Evolutionary conservation across 495 filamentous ascomycete species (phyloP), one percentile per base, ranked within the genome.

Genomic region (Filosporella fistucella): DNA sequence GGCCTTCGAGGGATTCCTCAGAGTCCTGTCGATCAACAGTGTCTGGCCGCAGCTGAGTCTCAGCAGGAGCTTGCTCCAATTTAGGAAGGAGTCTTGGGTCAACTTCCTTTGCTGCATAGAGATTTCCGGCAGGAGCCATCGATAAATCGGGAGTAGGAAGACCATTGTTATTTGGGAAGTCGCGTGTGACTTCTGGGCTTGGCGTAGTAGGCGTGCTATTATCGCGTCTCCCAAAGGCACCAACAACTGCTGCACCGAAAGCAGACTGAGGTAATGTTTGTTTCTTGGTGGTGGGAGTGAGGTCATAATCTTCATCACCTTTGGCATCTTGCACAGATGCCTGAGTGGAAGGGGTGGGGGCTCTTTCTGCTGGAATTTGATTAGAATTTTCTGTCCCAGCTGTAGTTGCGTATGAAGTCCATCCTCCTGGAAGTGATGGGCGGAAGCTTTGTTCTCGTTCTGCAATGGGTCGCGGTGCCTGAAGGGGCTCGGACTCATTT

Each of bases 341-440:
- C 28, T 34, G 33, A 2, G 16, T 57, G 33, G 56, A 28, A 26
- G 65, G 47, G 12, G 58, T 55, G 26, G 45, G 37, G 2, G 22
- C 28, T 20, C 65, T 62, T 4, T 56, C 55, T 20, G 61, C 52
- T 22, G 65, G 59, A 22, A 58, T 58, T 22, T 37, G 14, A 2
- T 23, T 24, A 6, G 42, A 34, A 26, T 33, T 28, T 20, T 34
- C 20, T 11, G 37, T 18, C 1, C 7, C 12, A 52, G 29, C 57
- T 34, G 64, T 65, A 6, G 70, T 68, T 22, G 73, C 74, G 57
- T 74, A 83, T 13, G 80, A 76, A 25, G 78, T 76, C 84, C 81
- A 86, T 39, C 70, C 74, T 9, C 82, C 83, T 14, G 84, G 83
- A 25, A 87, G 60, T 26, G 69, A 70, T 23, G 84, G 84, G 39